Percentiles rank a stretch among this genome's conserved stretches.
phyloP scores from a whole-genome alignment of 2,329 filamentous ascomycete genomes.

The Gnomoniopsis smithogilvyi region DNA sequence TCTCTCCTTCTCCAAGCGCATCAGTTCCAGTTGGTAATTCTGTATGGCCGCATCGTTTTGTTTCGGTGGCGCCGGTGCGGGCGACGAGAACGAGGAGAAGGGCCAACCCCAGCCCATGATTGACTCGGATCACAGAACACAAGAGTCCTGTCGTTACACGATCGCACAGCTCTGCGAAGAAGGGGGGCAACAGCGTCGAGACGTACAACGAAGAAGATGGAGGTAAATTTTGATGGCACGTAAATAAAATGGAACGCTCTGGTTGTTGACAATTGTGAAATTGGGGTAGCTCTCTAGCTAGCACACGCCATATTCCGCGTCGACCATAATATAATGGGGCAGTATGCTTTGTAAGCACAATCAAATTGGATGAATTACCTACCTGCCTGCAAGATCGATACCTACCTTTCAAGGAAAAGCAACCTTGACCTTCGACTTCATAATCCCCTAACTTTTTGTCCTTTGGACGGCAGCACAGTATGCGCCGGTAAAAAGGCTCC shows the following conservation, averaged over 20 bases:
- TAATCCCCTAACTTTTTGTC: too few relatives aligned
- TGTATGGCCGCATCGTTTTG: not conserved
- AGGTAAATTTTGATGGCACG: too few relatives aligned
- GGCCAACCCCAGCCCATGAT: slow-evolving; percentile 9
- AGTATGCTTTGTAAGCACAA: too few relatives aligned
- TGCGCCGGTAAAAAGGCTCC: too few relatives aligned
- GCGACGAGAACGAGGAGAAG: not conserved
- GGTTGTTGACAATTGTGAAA: not conserved
- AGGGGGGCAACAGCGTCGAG: not conserved
- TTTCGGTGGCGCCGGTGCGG: not conserved
- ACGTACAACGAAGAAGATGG: too few relatives aligned
- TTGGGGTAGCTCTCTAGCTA: not conserved
- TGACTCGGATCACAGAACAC: not conserved
- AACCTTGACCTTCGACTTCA: too few relatives aligned
- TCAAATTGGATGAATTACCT: too few relatives aligned
- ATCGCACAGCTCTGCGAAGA: not conserved
- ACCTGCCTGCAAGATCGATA: too few relatives aligned
- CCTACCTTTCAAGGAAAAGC: not conserved
- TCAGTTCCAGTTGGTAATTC: slow-evolving; percentile 1
- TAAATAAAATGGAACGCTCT: not conserved
- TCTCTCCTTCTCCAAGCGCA: slow-evolving; percentile 6
- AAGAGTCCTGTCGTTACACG: not conserved
- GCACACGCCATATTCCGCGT: too few relatives aligned
- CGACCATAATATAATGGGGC: too few relatives aligned
- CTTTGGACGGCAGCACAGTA: too few relatives aligned